phyloP scores from a whole-genome alignment of 495 filamentous ascomycete species.

The Neurospora terricola region DNA sequence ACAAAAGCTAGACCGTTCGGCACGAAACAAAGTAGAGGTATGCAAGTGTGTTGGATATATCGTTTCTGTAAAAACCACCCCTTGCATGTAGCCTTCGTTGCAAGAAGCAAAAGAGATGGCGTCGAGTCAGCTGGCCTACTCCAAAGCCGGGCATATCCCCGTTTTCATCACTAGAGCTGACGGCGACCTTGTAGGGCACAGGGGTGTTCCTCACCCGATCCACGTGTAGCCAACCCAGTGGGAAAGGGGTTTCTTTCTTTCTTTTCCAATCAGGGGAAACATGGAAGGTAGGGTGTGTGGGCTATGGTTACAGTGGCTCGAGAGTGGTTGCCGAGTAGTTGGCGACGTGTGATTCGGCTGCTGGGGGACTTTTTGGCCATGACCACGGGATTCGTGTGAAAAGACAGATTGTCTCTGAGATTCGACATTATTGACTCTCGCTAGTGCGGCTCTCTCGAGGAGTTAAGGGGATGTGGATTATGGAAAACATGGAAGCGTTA shows the following conservation, averaged over 20 bases:
- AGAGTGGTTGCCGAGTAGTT: not conserved
- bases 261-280: not conserved
- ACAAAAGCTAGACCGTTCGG: not conserved
- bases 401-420: not conserved
- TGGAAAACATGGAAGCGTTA: not conserved
- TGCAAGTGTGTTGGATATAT: not conserved
- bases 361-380: not conserved
- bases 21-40: not conserved
- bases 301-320: not conserved
- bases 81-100: not conserved
- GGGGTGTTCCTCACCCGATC: not conserved
- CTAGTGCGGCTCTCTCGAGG: not conserved
- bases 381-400: not conserved
- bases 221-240: not conserved
- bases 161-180: not conserved
- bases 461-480: not conserved
- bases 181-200: not conserved
- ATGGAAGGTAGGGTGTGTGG: not conserved
- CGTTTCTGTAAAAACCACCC: not conserved
- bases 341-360: not conserved
- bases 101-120: not conserved
- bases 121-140: not conserved
- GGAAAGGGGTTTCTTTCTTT: not conserved
- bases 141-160: not conserved
- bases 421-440: not conserved